Base-by-base conservation (phyloP, 2,329 filamentous ascomycete genomes). In the Ophiostoma quercus region DNA sequence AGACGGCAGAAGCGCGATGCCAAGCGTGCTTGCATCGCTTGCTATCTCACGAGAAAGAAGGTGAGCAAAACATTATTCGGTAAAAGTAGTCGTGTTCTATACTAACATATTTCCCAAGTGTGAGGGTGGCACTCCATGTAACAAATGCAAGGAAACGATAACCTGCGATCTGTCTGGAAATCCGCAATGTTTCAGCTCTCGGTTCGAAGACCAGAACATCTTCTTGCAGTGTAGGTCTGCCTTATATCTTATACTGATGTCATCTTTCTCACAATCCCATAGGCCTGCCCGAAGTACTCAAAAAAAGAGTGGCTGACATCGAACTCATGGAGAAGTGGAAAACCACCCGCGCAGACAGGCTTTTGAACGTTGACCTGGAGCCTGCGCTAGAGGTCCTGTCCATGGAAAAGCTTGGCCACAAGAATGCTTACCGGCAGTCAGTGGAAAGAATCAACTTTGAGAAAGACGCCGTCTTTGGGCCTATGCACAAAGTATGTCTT, bases 181-280 rank as follows among this genome's bases (percentile, higher is more conserved):
- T 22, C 70, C 67, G 9, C 12, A 47, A 8, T 71, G 70, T 60
- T 16, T 68, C 19, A 25, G 37, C 16, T 67, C 43, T 22, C 54
- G 41, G 2, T 69, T 71, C 22, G 8, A 47, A 3, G 32, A 69
- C 14, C 70, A 71, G 41, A 71, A 71, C 39, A 54, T 71, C 60
- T 71, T 69, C 19, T 3, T 47, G 6, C 37, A 66, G 11, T 57
- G 70, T 71, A 25, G 3, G 70, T 60, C 54, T 51, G 2, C 14
- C 25, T 9, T 54, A 5, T 8, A 43, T 14, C n/a, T 9, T 19
- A 9, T 16, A 12, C 16, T 22, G 14, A 8, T n/a, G 19, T 5
- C 25, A 14, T 11, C 22, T 16, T 62, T 7, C 57, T 62, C 14
- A 63, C 60, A 63, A 16, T n/a, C 2, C 7, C 9, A 32, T 22